phyloP scores from a whole-genome alignment of 805 yeast species.

The Saturnispora halmiae region DNA sequence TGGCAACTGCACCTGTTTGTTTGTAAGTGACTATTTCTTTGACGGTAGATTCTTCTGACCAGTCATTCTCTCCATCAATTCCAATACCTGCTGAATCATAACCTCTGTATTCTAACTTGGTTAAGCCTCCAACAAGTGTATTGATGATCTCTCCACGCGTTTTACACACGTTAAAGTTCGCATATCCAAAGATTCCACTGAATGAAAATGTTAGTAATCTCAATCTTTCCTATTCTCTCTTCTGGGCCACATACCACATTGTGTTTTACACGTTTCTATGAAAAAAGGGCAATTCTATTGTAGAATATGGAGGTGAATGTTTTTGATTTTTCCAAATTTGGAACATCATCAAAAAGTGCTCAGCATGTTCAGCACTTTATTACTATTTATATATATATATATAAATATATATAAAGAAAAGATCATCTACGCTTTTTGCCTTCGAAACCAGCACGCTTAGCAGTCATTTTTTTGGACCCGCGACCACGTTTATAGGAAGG shows the following conservation, averaged over 20 bases:
- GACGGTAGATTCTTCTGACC: conserved; percentile 28
- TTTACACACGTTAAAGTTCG: conserved; percentile 87
- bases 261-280: not conserved
- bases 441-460: conserved; percentile 71
- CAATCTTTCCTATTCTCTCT: too few relatives aligned
- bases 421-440: conserved; percentile 34
- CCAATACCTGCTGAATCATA: conserved; percentile 97
- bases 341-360: not conserved
- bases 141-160: conserved; percentile 88
- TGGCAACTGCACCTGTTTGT: conserved; percentile 86
- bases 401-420: not conserved
- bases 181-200: conserved; percentile 96
- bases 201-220: not conserved
- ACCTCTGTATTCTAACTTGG: conserved; percentile 91
- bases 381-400: not conserved
- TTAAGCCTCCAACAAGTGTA: conserved; percentile 77
- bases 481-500: conserved; percentile 51
- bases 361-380: not conserved
- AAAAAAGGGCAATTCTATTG: not conserved
- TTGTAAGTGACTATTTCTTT: conserved; percentile 67
- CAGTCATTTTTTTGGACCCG: conserved; percentile 17
- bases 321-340: not conserved
- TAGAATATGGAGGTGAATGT: not conserved
- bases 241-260: conserved; percentile 1
- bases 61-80: conserved; percentile 70